phyloP scores from a whole-genome alignment of 208 protist species.

The Leishmania martiniquensis region DNA sequence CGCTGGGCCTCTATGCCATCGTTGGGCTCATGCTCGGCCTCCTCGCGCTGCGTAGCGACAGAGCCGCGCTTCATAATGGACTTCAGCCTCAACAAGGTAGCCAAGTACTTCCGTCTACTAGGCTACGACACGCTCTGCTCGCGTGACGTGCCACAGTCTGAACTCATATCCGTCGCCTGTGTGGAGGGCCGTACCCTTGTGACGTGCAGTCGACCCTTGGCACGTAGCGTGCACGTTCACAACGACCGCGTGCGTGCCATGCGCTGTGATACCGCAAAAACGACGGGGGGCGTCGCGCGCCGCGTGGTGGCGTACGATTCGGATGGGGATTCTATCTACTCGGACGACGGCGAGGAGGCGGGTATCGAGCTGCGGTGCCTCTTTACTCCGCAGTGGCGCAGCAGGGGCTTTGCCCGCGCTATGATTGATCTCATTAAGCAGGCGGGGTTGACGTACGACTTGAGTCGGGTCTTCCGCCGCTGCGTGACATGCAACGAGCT shows the following conservation, averaged over 20 bases:
- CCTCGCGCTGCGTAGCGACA: slow-evolving; percentile 19
- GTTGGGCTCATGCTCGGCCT: slow-evolving; percentile 21
- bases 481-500: slow-evolving; percentile 73
- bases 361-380: slow-evolving; percentile 38
- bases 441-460: slow-evolving; percentile 41
- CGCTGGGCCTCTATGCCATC: slow-evolving; percentile 15
- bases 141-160: slow-evolving; percentile 34
- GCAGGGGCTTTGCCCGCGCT: slow-evolving; percentile 37
- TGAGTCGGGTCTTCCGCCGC: slow-evolving; percentile 50
- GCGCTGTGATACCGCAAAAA: neutral
- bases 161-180: slow-evolving; percentile 42
- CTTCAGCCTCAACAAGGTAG: slow-evolving; percentile 74
- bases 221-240: slow-evolving; percentile 42
- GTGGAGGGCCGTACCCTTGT: slow-evolving; percentile 45
- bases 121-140: slow-evolving; percentile 77
- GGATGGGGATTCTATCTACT: slow-evolving; percentile 76
- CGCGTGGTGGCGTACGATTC: slow-evolving; percentile 76
- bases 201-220: slow-evolving; percentile 50
- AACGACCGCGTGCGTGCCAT: slow-evolving; percentile 32
- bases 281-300: neutral
- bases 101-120: slow-evolving; percentile 77
- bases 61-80: slow-evolving; percentile 68
- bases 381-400: slow-evolving; percentile 50
- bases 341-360: slow-evolving; percentile 27
- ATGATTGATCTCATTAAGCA: slow-evolving; percentile 54